Evolutionary conservation across 2,329 filamentous ascomycete genomes (phyloP).

Genomic region (Lecanicillium sp.): DNA sequence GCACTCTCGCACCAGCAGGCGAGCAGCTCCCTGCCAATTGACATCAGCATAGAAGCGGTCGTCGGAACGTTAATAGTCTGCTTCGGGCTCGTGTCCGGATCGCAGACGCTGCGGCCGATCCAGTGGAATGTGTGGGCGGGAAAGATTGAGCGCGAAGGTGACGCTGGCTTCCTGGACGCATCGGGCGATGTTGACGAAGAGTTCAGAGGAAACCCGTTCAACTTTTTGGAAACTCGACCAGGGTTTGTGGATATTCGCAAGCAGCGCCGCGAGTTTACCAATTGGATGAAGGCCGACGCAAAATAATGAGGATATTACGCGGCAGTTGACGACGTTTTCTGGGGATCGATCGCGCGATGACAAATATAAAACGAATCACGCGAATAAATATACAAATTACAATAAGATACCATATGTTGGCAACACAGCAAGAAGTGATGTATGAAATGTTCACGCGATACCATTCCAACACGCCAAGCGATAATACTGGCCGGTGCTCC

Average conservation of each 20-base stretch:
- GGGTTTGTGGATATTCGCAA: constrained; percentile 86
- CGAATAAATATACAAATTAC: too few relatives aligned
- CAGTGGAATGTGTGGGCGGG: constrained; percentile 77
- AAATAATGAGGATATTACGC: constrained; percentile 18
- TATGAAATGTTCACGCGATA: too few relatives aligned
- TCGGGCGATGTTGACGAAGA: constrained; percentile 63
- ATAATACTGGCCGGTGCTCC: too few relatives aligned
- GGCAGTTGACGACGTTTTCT: too few relatives aligned
- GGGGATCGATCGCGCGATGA: too few relatives aligned
- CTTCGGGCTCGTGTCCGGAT: constrained; percentile 72
- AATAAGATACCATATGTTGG: too few relatives aligned
- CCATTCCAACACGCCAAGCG: too few relatives aligned
- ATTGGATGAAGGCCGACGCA: constrained; percentile 53
- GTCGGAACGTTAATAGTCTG: constrained; percentile 75
- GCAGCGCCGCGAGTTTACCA: constrained; percentile 70
- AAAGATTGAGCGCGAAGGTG: constrained; percentile 73
- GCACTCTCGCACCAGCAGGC: constrained; percentile 36
- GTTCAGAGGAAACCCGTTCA: constrained; percentile 72
- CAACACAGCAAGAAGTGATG: too few relatives aligned
- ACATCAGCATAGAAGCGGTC: constrained; percentile 84
- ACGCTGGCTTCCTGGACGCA: constrained; percentile 49
- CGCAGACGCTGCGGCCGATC: constrained; percentile 76
- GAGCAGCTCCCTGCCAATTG: constrained; percentile 60
- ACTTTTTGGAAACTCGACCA: constrained; percentile 68
- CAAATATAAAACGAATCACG: too few relatives aligned